A percentile compares a stretch with the other conserved stretches of the same genome.
These are phyloP conservation scores for Microdochium bolleyi DNA, from an alignment of 2,329 filamentous ascomycete genomes.

Conservation along the genomic window DNA sequence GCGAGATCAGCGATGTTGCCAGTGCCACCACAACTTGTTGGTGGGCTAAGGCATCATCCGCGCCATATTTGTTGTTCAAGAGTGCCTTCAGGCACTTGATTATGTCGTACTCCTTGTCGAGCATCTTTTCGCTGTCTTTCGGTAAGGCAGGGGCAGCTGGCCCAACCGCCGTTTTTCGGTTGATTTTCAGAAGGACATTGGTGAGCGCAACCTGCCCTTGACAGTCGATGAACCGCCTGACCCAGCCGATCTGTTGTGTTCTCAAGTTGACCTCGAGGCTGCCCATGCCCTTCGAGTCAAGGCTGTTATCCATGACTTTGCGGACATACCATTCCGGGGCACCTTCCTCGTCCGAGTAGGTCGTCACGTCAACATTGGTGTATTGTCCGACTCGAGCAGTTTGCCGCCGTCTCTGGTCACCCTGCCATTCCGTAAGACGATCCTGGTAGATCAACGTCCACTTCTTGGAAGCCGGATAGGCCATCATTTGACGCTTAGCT, in stretches of 20 bases:
- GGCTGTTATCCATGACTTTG: constrained; percentile 91
- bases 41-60: constrained; percentile 86
- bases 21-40: constrained; percentile 86
- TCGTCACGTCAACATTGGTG: constrained; percentile 60
- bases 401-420: constrained; percentile 80
- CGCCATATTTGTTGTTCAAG: constrained; percentile 99
- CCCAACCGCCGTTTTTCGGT: constrained; percentile 72
- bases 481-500: constrained; percentile 90
- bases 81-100: constrained; percentile 94
- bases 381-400: constrained; percentile 67
- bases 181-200: constrained; percentile 88
- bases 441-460: constrained; percentile 97
- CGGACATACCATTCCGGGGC: constrained; percentile 98
- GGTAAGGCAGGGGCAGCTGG: constrained; percentile 54
- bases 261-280: constrained; percentile 90
- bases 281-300: constrained; percentile 83
- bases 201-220: constrained; percentile 95
- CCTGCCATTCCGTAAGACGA: constrained; percentile 85
- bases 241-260: constrained; percentile 97
- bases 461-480: constrained; percentile 90
- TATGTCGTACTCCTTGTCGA: constrained; percentile 93
- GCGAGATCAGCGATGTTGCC: constrained; percentile 78
- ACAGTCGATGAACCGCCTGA: constrained; percentile 91
- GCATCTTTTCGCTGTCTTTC: constrained; percentile 62
- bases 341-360: constrained; percentile 85